A percentile compares a stretch with the other conserved stretches of the same genome.
Conservation (phyloP, 345 rosid genomes). For the Syzygium aqueum region DNA sequence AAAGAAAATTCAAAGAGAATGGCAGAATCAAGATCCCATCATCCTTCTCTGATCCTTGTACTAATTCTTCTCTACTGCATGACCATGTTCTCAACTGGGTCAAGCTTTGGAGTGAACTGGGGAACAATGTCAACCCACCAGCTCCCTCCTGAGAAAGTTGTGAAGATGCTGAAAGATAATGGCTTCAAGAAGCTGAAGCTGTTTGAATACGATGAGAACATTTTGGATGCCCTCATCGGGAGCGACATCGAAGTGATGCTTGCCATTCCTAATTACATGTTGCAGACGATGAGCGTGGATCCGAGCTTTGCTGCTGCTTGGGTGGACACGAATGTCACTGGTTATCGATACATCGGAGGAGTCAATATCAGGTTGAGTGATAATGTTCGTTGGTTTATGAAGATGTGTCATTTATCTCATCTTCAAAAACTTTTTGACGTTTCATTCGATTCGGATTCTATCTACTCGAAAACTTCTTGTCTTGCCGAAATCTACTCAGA, state of each 20-base stretch:
- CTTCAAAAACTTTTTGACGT: neutral
- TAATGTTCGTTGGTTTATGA: neutral
- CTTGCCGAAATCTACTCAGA: neutral
- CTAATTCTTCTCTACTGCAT: constrained; percentile 2
- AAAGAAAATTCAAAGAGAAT: neutral
- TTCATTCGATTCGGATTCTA: neutral
- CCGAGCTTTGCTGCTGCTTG: constrained; percentile 46
- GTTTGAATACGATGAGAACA: constrained; percentile 65
- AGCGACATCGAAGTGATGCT: constrained; percentile 75
- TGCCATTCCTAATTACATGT: constrained; percentile 70
- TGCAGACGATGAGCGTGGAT: constrained; percentile 39
- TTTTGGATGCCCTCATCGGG: constrained; percentile 46
- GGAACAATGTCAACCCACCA: constrained; percentile 66
- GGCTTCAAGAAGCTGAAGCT: constrained; percentile 60
- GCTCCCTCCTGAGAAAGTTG: constrained; percentile 58
- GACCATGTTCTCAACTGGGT: neutral
- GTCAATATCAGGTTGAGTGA: constrained; percentile 55
- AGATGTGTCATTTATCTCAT: neutral
- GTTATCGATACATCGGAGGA: constrained; percentile 35
- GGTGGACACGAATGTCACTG: constrained; percentile 70
- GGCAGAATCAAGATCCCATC: neutral
- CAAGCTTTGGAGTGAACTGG: constrained; percentile 60
- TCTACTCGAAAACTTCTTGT: neutral
- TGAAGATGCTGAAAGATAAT: constrained; percentile 49
- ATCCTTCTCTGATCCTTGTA: neutral